Evolutionary conservation across 441 rosid species (phyloP).

Genomic region (Viola pubescens): DNA sequence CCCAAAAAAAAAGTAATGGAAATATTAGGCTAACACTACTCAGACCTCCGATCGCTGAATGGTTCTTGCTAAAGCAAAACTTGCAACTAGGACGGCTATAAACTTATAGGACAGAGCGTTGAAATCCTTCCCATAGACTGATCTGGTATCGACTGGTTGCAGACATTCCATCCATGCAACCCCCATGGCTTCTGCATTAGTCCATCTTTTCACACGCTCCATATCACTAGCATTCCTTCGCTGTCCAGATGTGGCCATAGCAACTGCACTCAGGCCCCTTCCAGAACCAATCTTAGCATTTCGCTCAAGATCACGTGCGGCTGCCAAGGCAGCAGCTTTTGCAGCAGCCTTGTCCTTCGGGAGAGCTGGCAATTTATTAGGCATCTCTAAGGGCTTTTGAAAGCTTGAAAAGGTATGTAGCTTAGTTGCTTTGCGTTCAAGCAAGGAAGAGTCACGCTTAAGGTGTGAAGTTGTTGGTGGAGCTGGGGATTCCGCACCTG

Average conservation of each 20-base stretch:
- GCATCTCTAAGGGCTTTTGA: constrained; percentile 68
- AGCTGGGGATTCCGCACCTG: constrained; percentile 79
- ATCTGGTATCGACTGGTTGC: constrained; percentile 87
- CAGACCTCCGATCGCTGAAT: constrained; percentile 97
- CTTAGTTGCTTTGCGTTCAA: constrained; percentile 71
- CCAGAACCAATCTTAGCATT: constrained; percentile 98
- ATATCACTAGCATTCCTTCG: constrained; percentile 80
- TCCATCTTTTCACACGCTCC: constrained; percentile 97
- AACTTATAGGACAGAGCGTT: constrained; percentile 93
- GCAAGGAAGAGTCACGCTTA: constrained; percentile 76
- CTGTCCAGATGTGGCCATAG: constrained; percentile 99
- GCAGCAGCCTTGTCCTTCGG: constrained; percentile 98
- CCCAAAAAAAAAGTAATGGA: not conserved
- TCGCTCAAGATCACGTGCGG: constrained; percentile 99
- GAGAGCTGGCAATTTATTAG: constrained; percentile 49
- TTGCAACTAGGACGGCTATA: constrained; percentile 95
- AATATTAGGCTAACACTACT: constrained; percentile 17
- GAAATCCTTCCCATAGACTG: constrained; percentile 97
- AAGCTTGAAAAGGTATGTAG: constrained; percentile 90
- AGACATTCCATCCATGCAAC: constrained; percentile 99
- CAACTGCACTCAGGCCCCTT: constrained; percentile 99
- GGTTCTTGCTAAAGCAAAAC: constrained; percentile 98
- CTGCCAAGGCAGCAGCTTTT: constrained; percentile 98
- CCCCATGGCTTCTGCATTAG: constrained; percentile 89
- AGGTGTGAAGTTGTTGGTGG: constrained; percentile 55